A percentile compares a stretch with the other conserved stretches of the same genome.
Conservation (phyloP, 2,329 filamentous ascomycete species). For the Pseudomassariella vexata region DNA sequence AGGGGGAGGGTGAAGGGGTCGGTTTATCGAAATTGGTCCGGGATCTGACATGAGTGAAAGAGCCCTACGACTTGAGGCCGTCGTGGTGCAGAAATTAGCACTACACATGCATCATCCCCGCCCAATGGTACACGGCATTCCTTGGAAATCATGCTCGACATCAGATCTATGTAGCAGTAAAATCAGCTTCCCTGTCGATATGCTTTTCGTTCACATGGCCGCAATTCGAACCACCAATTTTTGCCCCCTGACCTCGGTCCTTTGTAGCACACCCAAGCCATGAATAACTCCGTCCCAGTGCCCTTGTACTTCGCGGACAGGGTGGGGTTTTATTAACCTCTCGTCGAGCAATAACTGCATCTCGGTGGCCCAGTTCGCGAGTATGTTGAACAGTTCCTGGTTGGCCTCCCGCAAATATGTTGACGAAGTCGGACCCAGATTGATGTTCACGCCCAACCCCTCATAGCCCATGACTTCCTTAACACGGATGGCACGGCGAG, state of each 20-base stretch:
- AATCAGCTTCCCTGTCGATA: too few species aligned
- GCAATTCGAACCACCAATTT: conserved; percentile 4
- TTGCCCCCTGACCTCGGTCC: conserved; percentile 2
- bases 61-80: too few species aligned
- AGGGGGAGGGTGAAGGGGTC: too few species aligned
- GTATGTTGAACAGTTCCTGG: neutral
- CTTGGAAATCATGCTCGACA: too few species aligned
- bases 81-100: too few species aligned
- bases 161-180: too few species aligned
- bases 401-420: conserved; percentile 1
- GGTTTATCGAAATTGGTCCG: too few species aligned
- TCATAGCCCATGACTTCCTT: conserved; percentile 17
- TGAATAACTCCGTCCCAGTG: conserved; percentile 3
- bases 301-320: conserved; percentile 2
- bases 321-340: neutral
- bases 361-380: conserved; percentile 1
- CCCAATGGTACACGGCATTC: too few species aligned
- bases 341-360: conserved; percentile 1
- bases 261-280: conserved; percentile 2
- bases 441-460: conserved; percentile 5
- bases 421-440: neutral
- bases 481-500: conserved; percentile 15
- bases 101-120: too few species aligned
- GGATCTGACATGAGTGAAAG: too few species aligned
- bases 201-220: too few species aligned